Evolutionary conservation across 495 filamentous ascomycete genomes (phyloP), one percentile per base, ranked within the genome.

Genomic region (Podospora pseudopauciseta): DNA sequence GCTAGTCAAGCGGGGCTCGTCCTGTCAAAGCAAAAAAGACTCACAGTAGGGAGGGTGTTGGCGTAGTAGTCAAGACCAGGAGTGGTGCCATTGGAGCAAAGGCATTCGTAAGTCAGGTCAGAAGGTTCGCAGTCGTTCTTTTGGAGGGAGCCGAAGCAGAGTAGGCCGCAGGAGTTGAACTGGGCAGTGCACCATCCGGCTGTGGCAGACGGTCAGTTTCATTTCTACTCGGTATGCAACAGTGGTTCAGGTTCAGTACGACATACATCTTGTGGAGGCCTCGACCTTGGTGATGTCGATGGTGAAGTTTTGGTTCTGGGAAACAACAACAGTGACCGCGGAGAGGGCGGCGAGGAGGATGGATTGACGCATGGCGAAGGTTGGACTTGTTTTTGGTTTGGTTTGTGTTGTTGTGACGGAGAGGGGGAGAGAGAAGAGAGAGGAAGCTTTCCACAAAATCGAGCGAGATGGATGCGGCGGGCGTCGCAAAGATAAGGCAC

Each of bases 61-160:
- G 49, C 71, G 71, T 80, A 80, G 63, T 80, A 74, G 63, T 78
- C 67, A 18, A 80, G 78, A 49, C 70, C 77, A 4, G 79, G 79
- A 16, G 79, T 72, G 9, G 72, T 63, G 67, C 70, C 73, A 63
- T 79, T 76, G 20, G n/a, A 20, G 78, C 79, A 80, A 1, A 61
- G 68, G 72, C 79, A 80, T 20, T 28, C 32, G 71, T 69, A 80
- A 6, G 63, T 62, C 32, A 79, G 63, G 19, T 72, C 72, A n/a
- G 23, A 76, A 20, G 67, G n/a, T 7, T 71, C 39, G 72, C 78
- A 80, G 27, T 64, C 58, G 61, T 80, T 78, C 23, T 27, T 63
- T 16, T 54, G 64, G 7, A 67, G 26, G 63, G 15, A 44, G 23
- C 54, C 30, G 32, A 23, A 68, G 74, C 79, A 80, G 60, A 80